Base-by-base conservation (phyloP, 2,329 filamentous ascomycete genomes). In the Albifimbria verrucaria region DNA sequence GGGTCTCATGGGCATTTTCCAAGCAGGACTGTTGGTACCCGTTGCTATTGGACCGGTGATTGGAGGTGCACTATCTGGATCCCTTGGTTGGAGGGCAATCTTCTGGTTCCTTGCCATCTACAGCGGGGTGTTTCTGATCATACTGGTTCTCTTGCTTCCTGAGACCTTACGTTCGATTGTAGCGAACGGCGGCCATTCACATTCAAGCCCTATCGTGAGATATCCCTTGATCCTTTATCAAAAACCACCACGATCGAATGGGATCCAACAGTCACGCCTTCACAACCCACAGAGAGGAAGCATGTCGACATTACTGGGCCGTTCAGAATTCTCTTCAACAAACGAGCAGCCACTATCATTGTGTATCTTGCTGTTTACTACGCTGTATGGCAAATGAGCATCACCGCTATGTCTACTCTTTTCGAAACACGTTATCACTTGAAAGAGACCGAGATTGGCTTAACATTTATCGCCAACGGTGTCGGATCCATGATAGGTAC, bases 381-480 rank as follows among this genome's bases (percentile, higher is more conserved):
- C 52, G 71, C 77, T 1, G 74, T 79, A 7, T 82, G 77, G 76
- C 77, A 81, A 52, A 81, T 81, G 76, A 76, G 72, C 57, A 79
- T 80, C 52, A 79, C 79, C 0, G 75, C 74, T 32, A 77, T 80
- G 71, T 78, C 80, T 0, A 72, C 72, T 0, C 68, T 82, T 0
- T 79, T 82, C 57, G 59, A 75, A 28, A 54, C 59, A 1, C 60
- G 57, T 4, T 82, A 82, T 53, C 66, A 66, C 7, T 65, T 79
- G 1, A 62, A 52, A 4, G 74, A 76, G 52, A 72, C 70, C 4
- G 68, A 79, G 42, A 74, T 78, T 15, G 78, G 78, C 0, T 63
- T 81, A 2, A 76, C 76, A 0, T 83, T 81, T 53, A 74, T 84
- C 2, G 77, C 79, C 21, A 81, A 81, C 22, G 81, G 81, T 0